These are phyloP conservation scores for Tylopilus plumbeoviolaceoides DNA, from an alignment of 768 basidiomycete species.

Conservation along the genomic window DNA sequence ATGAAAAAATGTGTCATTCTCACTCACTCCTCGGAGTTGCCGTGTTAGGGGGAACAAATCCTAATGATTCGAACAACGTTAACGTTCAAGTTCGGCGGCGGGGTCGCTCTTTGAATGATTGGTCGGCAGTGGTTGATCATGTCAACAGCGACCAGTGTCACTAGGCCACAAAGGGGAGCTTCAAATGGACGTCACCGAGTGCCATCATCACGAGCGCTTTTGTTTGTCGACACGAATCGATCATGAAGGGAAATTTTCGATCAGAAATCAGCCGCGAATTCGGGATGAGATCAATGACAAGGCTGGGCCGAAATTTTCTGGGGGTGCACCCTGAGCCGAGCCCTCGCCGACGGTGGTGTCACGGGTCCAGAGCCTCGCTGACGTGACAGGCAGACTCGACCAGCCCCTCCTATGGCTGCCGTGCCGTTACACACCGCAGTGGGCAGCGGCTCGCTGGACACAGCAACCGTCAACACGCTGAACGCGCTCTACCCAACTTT, in stretches of 20 bases:
- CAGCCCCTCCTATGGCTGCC: not conserved
- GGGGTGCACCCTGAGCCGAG: conserved; percentile 3
- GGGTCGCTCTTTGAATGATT: not conserved
- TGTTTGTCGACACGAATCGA: conserved; percentile 1
- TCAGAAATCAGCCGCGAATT: not conserved
- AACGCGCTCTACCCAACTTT: not conserved
- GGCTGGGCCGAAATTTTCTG: not conserved
- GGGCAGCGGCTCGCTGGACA: not conserved
- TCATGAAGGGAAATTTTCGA: not conserved
- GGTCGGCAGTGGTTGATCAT: not conserved
- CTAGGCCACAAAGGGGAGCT: not conserved
- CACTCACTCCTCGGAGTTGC: not conserved
- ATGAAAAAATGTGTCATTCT: not conserved
- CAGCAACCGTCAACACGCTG: conserved; percentile 9
- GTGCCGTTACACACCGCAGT: conserved; percentile 6
- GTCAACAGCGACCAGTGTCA: too few relatives aligned
- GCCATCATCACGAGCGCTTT: not conserved
- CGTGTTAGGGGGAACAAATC: not conserved
- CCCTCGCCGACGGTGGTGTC: not conserved
- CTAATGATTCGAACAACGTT: too few relatives aligned
- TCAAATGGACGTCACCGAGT: not conserved
- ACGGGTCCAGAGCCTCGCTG: too few relatives aligned
- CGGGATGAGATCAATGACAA: too few relatives aligned
- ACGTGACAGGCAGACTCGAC: conserved; percentile 1
- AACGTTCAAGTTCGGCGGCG: too few relatives aligned